Evolutionary conservation across 1,139 yeast species (phyloP), one percentile per base, ranked within the genome.

Genomic region (Dujonia santamariae): DNA sequence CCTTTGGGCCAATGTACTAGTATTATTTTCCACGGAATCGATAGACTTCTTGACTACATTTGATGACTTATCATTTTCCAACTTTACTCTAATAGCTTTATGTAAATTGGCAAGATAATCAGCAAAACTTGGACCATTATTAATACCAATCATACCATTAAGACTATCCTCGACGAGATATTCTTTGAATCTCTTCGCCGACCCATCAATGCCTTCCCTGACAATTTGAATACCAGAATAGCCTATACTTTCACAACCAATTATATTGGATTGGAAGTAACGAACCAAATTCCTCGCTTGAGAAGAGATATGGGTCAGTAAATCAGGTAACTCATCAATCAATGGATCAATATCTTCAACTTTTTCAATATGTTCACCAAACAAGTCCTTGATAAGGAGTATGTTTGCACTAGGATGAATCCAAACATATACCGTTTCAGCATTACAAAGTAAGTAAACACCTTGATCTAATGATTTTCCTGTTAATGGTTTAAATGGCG

Each of bases 401-500:
- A 83, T 78, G 45, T 84, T 81, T 1, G 86, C 85, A 30, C 78
- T 74, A 12, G 76, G 75, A 53, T 86, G 87, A 25, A 92, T 63
- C 81, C 87, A 85, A 24, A 92, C 64, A 37, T 68, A 69, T 4
- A 82, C 67, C 16, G 65, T 54, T 20, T 63, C 67, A 11, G 96
- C 95, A 49, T 85, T 78, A 63, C 84, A 90, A 23, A 83, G 59
- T 33, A 90, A 53, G 56, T 85, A 87, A 7, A 85, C 90, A 3
- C 96, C 95, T 29, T 90, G 88, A 37, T 70, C 72, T 42, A 79
- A 72, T 13, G 76, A 54, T 3, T 65, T 59, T 9, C 62, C 47
- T 4, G 68, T 51, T 19, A 79, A 59, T 4, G 80, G 75, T 34
- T 73, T 69, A 33, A 59, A 61, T 34, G 67, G 61, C 3, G 72